Base-by-base conservation (phyloP, 106 monocot species). In the Ottelia alismoides region DNA sequence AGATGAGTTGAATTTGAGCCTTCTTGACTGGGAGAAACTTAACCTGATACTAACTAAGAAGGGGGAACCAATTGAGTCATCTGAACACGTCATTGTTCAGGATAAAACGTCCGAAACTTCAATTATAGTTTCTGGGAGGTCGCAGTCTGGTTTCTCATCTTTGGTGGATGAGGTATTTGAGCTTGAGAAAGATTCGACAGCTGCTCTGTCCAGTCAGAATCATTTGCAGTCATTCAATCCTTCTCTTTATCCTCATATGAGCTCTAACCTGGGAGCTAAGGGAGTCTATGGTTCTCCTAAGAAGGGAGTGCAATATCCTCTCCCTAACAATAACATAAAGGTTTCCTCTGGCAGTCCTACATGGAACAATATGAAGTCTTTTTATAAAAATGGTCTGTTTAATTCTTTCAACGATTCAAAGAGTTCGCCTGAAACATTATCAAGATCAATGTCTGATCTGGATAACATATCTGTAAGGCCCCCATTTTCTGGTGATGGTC, bases 121-220 rank as follows among this genome's bases (percentile, higher is more conserved):
- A 46, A 56, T 74, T 16, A 76, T 65, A 57, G 46, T 59, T 47
- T 69, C 61, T 67, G 77, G 72, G 25, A 43, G 44, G 67, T 70
- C 76, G 35, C 62, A 64, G 40, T 59, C 72, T 64, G 83, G 66
- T 21, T 96, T 96, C 69, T 89, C 96, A 55, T 88, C 80, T 49
- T 45, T 96, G 51, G 96, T 96, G 57, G 88, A 85, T 79, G 84
- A 89, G 58, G 76, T 96, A 12, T 96, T 96, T 65, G 85, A 79
- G 53, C 69, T 56, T 59, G 84, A 84, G 45, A 81, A 82, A 64
- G 71, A 53, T 57, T 2, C 63, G 58, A 44, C 65, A 56, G 69
- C 61, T 29, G 27, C 58, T 16, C 40, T 62, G 24, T n/a, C 60
- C 11, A 20, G 22, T 46, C 70, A 65, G 25, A 70, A 65, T 53